These are phyloP conservation scores for Combretum micranthum DNA, from an alignment of 345 rosid genomes.

Conservation along the genomic window DNA sequence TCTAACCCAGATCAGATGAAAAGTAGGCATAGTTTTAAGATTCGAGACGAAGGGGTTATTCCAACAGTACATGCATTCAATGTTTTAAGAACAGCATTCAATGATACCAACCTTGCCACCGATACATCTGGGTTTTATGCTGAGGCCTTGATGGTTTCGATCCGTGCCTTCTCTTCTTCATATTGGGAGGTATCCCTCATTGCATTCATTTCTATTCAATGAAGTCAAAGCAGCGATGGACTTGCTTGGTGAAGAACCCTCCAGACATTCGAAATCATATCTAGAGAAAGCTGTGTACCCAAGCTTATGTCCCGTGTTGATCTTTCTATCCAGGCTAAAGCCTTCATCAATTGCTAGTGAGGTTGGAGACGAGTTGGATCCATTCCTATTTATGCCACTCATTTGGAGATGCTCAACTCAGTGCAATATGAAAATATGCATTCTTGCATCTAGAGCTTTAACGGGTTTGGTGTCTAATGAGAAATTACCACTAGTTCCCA, in stretches of 20 bases:
- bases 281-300: conserved; percentile 76
- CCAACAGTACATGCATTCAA: conserved; percentile 96
- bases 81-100: conserved; percentile 82
- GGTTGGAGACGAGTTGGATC: conserved; percentile 86
- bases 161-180: conserved; percentile 83
- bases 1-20: conserved; percentile 24
- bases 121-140: conserved; percentile 96
- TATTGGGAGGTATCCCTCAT: conserved; percentile 93
- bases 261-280: conserved; percentile 50
- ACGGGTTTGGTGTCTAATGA: conserved; percentile 88
- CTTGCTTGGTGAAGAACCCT: conserved; percentile 36
- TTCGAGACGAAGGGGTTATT: conserved; percentile 89
- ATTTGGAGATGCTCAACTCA: conserved; percentile 87
- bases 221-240: conserved; percentile 78
- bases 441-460: conserved; percentile 90
- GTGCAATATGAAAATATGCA: conserved; percentile 74
- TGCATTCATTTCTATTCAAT: conserved; percentile 72
- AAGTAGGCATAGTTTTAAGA: conserved; percentile 53
- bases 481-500: conserved; percentile 55
- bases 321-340: conserved; percentile 90
- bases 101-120: conserved; percentile 88
- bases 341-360: conserved; percentile 87
- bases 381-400: conserved; percentile 87
- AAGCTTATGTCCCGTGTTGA: conserved; percentile 88
- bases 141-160: conserved; percentile 74